Conservation (phyloP, 2,329 filamentous ascomycete species). For the Fusarium penzigii region DNA sequence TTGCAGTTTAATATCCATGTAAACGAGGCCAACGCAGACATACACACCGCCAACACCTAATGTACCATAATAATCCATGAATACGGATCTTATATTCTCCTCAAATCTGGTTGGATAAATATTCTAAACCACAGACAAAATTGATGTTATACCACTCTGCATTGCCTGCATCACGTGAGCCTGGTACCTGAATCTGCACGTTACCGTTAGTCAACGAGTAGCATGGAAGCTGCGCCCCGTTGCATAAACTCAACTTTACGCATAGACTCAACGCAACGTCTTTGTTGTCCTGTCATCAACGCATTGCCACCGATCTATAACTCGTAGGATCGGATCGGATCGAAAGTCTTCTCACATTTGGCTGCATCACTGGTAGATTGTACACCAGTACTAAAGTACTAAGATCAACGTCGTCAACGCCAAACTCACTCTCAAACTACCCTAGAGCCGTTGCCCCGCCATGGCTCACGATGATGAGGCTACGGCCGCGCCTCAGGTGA, state of each 20-base stretch:
- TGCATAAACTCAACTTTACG: not conserved
- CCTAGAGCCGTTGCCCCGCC: not conserved
- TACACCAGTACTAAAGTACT: no score
- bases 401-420: not conserved
- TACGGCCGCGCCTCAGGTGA: slow-evolving; percentile 32
- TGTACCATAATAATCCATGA: slow-evolving; percentile 13
- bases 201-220: slow-evolving; percentile 17
- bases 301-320: no score
- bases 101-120: slow-evolving; percentile 11
- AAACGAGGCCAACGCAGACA: no score
- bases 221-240: slow-evolving; percentile 20
- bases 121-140: not conserved
- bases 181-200: slow-evolving; percentile 19
- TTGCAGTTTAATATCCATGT: no score
- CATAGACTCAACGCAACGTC: not conserved
- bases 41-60: not conserved
- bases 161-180: slow-evolving; percentile 16
- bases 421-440: not conserved
- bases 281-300: not conserved
- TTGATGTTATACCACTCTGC: not conserved
- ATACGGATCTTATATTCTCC: not conserved
- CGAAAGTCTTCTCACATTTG: no score
- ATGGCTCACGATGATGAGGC: slow-evolving; percentile 24
- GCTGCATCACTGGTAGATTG: no score
- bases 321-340: no score